Percentiles rank a stretch among this genome's conserved stretches.
Evolutionary conservation across 129 eudicot genomes (phyloP).

Genomic region (Scalesia atractyloides): DNA sequence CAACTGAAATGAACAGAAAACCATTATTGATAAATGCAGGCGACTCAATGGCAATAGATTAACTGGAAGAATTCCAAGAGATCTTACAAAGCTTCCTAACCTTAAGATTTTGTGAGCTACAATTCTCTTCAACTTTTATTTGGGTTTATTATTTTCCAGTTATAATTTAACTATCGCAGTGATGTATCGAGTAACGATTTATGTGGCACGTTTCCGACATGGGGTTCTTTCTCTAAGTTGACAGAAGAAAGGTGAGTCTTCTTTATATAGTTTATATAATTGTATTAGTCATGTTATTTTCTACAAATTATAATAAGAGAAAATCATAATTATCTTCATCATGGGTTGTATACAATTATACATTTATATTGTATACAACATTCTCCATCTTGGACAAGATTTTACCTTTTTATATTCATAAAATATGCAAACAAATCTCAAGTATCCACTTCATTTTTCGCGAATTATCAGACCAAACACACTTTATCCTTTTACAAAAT

Average conservation of each 20-base stretch:
- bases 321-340: too few species aligned
- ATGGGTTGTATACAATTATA: too few species aligned
- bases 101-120: slow-evolving; percentile 58
- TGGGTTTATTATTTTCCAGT: too few species aligned
- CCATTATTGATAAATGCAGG: slow-evolving; percentile 27
- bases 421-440: too few species aligned
- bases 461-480: too few species aligned
- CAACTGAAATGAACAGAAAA: not conserved
- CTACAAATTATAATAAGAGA: too few species aligned
- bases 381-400: too few species aligned
- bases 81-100: slow-evolving; percentile 57
- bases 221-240: slow-evolving; percentile 59
- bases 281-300: too few species aligned
- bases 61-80: slow-evolving; percentile 62
- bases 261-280: not conserved
- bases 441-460: too few species aligned
- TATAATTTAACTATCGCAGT: slow-evolving; percentile 11
- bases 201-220: slow-evolving; percentile 67
- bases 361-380: too few species aligned
- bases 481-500: too few species aligned
- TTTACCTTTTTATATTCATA: too few species aligned
- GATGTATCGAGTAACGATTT: slow-evolving; percentile 62
- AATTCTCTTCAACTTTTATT: not conserved
- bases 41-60: slow-evolving; percentile 51
- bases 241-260: slow-evolving; percentile 47